These are phyloP conservation scores for Cytidiella melzeri DNA, from an alignment of 768 basidiomycete species.

Conservation along the genomic window DNA sequence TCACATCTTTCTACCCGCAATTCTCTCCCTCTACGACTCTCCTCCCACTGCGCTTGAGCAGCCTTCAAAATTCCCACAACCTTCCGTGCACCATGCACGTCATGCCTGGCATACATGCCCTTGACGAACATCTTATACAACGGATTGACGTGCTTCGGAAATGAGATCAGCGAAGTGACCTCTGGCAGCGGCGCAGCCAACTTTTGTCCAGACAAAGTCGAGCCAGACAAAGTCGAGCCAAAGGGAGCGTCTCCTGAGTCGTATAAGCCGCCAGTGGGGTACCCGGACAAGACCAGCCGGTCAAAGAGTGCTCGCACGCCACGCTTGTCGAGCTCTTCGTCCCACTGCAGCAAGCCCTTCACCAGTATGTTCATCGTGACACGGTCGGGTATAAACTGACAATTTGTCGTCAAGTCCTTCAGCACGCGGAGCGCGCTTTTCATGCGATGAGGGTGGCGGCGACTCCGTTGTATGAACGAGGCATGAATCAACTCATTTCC, in stretches of 20 bases:
- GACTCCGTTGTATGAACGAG: conserved; percentile 8
- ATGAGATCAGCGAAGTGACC: conserved; percentile 41
- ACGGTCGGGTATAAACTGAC: conserved; percentile 53
- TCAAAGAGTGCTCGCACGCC: conserved; percentile 58
- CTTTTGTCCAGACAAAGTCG: too few species aligned
- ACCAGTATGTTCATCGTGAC: conserved; percentile 67
- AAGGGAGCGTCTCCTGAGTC: conserved; percentile 34
- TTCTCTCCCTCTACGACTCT: too few species aligned
- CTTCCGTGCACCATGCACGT: conserved; percentile 44
- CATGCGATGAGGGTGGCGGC: conserved; percentile 26
- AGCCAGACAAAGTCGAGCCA: conserved; percentile 22
- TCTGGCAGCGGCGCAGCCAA: conserved; percentile 23
- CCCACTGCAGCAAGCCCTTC: conserved; percentile 53
- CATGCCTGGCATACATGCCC: conserved; percentile 51
- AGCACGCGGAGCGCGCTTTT: conserved; percentile 38
- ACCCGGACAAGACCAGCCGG: conserved; percentile 52
- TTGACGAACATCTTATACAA: conserved; percentile 71
- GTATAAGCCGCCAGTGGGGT: conserved; percentile 30
- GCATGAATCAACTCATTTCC: conserved; percentile 53
- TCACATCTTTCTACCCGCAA: too few species aligned
- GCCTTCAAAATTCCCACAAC: conserved; percentile 50
- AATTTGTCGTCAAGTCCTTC: conserved; percentile 36
- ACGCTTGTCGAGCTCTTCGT: conserved; percentile 32
- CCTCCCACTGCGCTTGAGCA: conserved; percentile 7
- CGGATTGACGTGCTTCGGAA: conserved; percentile 55